Base-by-base conservation (phyloP, 2,329 filamentous ascomycete genomes). In the Coniochaeta ligniaria region DNA sequence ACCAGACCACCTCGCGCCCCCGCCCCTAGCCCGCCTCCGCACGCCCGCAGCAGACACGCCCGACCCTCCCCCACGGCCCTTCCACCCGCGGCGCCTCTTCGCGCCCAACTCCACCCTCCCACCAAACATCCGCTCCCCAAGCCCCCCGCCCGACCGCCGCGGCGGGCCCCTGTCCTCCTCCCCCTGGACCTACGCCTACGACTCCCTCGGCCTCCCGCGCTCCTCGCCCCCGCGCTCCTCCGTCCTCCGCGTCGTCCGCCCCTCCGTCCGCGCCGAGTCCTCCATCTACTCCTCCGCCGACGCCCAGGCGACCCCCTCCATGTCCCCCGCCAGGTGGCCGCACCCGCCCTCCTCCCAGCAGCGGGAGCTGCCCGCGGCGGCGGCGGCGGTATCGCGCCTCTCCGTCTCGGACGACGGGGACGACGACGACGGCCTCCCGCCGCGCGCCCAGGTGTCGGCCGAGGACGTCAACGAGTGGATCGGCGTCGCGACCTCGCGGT, bases 391-490 rank as follows among this genome's bases (percentile, higher is more conserved):
- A n/a, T n/a, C n/a, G n/a, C 16, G 38, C 6, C 16, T n/a, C 26
- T 22, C 31, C 17, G 8, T 57, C 17, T 57, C 31, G 20, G 35
- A 38, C 28, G 16, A 22, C 22, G 54, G 17, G 9, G 33, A 38
- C 52, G 52, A 56, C 33, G 28, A 54, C 28, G 28, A 31, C 28
- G 28, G 26, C 31, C n/a, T 57, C 12, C 54, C 54, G 17, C 31
- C 54, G 2, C 8, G 26, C 2, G 22, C 8, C 47, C 54, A 36
- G 20, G 31, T 57, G 28, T 36, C 54, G 54, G 54, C 9, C 20
- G 54, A 22, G 31, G 54, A 57, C 31, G 54, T 57, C 28, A 17
- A 57, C 35, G 54, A 57, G 31, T 57, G 54, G 54, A 38, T 57
- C 4, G 54, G 54, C 54, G 35, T 35, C 6, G 54, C 54, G 2